Evolutionary conservation across 345 rosid species (phyloP), one percentile per base, ranked within the genome.

Genomic region (Hibiscus tridactylites): DNA sequence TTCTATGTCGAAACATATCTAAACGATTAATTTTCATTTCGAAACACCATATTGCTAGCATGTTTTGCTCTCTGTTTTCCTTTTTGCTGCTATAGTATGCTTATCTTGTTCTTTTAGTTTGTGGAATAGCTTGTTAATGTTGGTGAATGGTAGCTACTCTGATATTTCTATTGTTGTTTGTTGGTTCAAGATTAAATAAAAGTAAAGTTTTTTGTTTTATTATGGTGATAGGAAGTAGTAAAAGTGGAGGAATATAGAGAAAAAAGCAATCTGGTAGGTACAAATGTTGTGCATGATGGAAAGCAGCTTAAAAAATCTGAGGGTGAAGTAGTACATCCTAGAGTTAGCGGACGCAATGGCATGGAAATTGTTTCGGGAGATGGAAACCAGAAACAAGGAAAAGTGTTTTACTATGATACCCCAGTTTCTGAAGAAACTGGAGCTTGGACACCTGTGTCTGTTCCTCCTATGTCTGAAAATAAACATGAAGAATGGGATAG

Each of bases 401-500:
- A 73, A 29, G 11, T 4, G 35, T 79, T 79, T 71, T 79, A 74
- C 49, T 79, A 70, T 65, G 82, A 79, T 28, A 39, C 77, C 31
- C 82, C 82, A 13, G 71, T 73, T 58, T 70, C 63, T 29, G 79
- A 76, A 70, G 82, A 79, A 64, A 76, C 79, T 37, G 82, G 82
- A 28, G 58, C 42, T 47, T 79, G 77, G 77, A 54, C 76, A 64
- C 79, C 79, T 62, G 77, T 79, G 58, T 76, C 77, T 9, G 66
- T 73, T 6, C 82, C 75, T n/a, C 72, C 79, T 13, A 52, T 53
- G 77, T 59, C 79, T 63, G 74, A 73, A 69, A 63, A 21, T 37
- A 68, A 65, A 52, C 65, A 63, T 37, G 77, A 68, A 37, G 77
- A 79, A 63, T 73, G 79, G 77, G 73, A 59, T 6, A 58, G 19